Evolutionary conservation across 23 red algal species (phyloP), one percentile per base, ranked within the genome.

Genomic region (Gracilaria caudata): DNA sequence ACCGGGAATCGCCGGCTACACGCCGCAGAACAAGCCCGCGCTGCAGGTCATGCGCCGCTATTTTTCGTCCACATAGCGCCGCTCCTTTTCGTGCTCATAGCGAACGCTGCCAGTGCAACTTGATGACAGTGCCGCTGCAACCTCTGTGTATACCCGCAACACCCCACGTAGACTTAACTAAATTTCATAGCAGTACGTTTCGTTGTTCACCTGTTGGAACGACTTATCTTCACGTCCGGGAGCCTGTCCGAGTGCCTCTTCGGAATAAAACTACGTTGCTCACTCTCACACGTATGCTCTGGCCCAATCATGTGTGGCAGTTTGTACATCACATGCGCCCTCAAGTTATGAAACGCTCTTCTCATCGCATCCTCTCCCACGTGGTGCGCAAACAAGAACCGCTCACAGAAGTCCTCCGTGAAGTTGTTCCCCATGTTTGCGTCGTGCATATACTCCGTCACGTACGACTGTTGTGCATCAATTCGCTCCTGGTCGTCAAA

Each of bases 401-500:
- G 29, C 28, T 92, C 81, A 56, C 94, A 96, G 71, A 96, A 96
- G 12, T 70, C n/a, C 6, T 74, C 23, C 38, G 75, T 51, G 6
- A 23, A 60, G 29, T 60, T 21, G 13, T 17, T 20, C 0, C 24
- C 68, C 21, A 23, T 29, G 5, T 33, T 33, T 39, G 56, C 73
- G 10, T 68, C 40, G 60, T 97, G 94, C 89, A 97, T 93, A 55
- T 94, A 97, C 9, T 72, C 0, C 9, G 94, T 97, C 13, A 97
- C 38, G 35, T 97, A 89, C 7, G 84, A 84, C 34, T 97, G 94
- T 64, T 97, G 94, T 21, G 94, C 82, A 29, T 97, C 94, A 45
- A 97, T 81, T 37, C 89, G 83, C 4, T 5, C 7, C 51, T 94
- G 90, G 66, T 97, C 94, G 79, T 97, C 94, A 77, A 97, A 87